A percentile compares a stretch with the other conserved stretches of the same genome.
Conservation (phyloP, 73 alveolate genomes). For the Blepharisma japonicum region DNA sequence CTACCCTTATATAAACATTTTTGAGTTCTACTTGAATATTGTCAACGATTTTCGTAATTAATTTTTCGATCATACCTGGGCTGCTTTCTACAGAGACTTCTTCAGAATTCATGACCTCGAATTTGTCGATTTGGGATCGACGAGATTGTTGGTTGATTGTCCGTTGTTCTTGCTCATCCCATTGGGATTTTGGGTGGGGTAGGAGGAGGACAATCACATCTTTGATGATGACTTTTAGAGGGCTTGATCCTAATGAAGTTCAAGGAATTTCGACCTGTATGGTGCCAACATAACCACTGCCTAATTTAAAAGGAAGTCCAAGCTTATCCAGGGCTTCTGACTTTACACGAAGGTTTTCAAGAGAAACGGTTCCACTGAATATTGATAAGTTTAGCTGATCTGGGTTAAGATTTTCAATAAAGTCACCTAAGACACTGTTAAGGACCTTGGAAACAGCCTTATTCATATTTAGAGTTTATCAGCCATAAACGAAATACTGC, state of each 20-base stretch:
- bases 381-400: slow-evolving; percentile 27
- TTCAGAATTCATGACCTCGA: slow-evolving; percentile 1
- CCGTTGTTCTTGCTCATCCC: background rate
- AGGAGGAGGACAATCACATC: background rate
- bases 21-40: slow-evolving; percentile 14
- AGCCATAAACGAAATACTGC: too few relatives aligned
- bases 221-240: background rate
- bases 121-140: background rate
- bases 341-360: slow-evolving; percentile 13
- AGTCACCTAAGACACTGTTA: slow-evolving; percentile 24
- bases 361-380: slow-evolving; percentile 22
- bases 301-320: slow-evolving; percentile 25
- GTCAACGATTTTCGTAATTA: slow-evolving; percentile 19
- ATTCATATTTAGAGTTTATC: slow-evolving; percentile 9
- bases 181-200: slow-evolving; percentile 25
- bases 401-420: slow-evolving; percentile 22
- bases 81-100: slow-evolving; percentile 5
- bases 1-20: slow-evolving; percentile 27
- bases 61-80: slow-evolving; percentile 28
- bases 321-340: slow-evolving; percentile 11
- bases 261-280: slow-evolving; percentile 22
- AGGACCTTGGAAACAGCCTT: slow-evolving; percentile 24
- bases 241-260: slow-evolving; percentile 18
- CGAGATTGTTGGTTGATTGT: background rate
- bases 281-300: slow-evolving; percentile 3